phyloP scores from a whole-genome alignment of 192 early-diverging fungal species.

The Jimgerdemannia lactiflua region DNA sequence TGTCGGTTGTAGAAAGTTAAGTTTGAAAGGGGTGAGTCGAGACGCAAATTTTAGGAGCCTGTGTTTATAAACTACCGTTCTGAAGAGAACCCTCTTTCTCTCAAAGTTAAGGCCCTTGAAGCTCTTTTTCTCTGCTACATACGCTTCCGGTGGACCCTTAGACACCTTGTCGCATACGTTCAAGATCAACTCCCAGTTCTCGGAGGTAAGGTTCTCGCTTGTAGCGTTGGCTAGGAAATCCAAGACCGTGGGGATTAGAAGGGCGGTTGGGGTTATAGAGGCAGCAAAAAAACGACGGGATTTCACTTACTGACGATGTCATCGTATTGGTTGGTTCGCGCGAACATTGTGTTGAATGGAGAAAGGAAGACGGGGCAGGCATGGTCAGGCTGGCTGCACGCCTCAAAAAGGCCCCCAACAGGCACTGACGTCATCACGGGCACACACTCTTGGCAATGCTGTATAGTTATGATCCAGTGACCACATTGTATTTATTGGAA shows the following conservation, averaged over 20 bases:
- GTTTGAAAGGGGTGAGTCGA: background rate
- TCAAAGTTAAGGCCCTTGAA: background rate
- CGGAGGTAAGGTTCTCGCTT: slow-evolving; percentile 85
- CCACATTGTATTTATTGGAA: background rate
- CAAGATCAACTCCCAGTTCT: slow-evolving; percentile 90
- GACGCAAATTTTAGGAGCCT: too few relatives aligned
- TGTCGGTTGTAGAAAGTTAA: slow-evolving; percentile 18
- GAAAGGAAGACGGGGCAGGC: too few relatives aligned
- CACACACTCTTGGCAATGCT: too few relatives aligned
- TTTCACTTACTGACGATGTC: slow-evolving; percentile 47
- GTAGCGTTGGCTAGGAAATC: slow-evolving; percentile 73
- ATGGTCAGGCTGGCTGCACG: too few relatives aligned
- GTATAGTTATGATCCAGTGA: too few relatives aligned
- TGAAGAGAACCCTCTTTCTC: background rate
- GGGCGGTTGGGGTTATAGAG: background rate
- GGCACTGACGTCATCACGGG: too few relatives aligned
- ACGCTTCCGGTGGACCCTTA: slow-evolving; percentile 45
- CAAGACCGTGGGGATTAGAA: background rate
- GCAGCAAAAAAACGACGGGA: background rate
- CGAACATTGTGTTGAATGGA: slow-evolving; percentile 32
- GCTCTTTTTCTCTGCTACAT: background rate
- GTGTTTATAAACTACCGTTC: too few relatives aligned
- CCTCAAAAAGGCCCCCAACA: too few relatives aligned
- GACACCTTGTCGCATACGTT: slow-evolving; percentile 69
- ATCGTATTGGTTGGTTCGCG: slow-evolving; percentile 48